Base-by-base conservation (phyloP, 257 asterid species). In the Gentiana straminea region DNA sequence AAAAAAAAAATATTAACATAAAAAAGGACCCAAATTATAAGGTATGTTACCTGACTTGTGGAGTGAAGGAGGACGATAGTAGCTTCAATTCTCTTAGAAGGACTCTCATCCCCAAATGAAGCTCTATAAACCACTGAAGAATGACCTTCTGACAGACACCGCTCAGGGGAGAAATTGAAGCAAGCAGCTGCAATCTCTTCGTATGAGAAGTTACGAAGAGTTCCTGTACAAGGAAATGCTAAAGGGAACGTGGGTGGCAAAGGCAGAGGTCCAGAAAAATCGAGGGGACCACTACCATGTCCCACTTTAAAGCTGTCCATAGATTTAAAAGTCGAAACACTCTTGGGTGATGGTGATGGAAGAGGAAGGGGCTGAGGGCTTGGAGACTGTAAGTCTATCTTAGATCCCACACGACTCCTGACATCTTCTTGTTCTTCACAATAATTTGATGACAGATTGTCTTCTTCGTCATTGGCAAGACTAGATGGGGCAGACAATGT, bases 281-380 rank as follows among this genome's bases (percentile, higher is more conserved):
- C 64, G 33, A 82, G 81, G 38, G 87, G 86, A 45, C 95, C 89
- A 50, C 88, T 79, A 35, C 57, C 57, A 64, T 73, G 80, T 5
- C 60, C 77, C 62, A 72, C 78, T 69, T 86, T 86, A 62, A 90
- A 90, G 77, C 96, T 90, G 38, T 71, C 53, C 59, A 79, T 74
- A 47, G 82, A 71, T 67, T 76, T 86, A 36, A 89, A 79, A 53
- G 84, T 50, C 39, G 68, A 68, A 39, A 75, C 66, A 60, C 64
- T 73, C 54, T 70, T 79, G 33, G 94, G 87, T 2, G 94, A 80
- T 0, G 94, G 87, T 2, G 94, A 80, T 0, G 97, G 97, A 33
- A 89, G 95, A 51, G 97, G 97, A 69, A 89, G 95, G 10, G 97
- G 97, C 57, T 81, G 97, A 73, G 97, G 95, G 53, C 69, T 81